Conservation (phyloP, 805 yeast genomes). For the Metschnikowia cubensis region DNA sequence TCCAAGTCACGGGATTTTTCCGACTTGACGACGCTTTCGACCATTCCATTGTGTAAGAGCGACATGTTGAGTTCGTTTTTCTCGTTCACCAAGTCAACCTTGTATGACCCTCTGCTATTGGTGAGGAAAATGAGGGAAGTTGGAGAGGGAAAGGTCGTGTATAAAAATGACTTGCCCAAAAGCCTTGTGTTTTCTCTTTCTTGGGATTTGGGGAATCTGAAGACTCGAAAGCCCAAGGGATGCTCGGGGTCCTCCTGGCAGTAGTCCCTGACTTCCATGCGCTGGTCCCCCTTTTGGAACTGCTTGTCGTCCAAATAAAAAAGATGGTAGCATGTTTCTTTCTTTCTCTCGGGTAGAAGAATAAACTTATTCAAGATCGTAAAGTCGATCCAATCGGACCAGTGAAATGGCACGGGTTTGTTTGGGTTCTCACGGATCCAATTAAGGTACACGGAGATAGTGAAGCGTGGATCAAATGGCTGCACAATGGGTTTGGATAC, state of each 20-base stretch:
- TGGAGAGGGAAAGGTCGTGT: slow-evolving; percentile 27
- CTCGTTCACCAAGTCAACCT: slow-evolving; percentile 17
- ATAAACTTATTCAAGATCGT: slow-evolving; percentile 12
- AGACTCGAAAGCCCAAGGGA: slow-evolving; percentile 23
- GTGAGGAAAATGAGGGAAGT: slow-evolving; percentile 29
- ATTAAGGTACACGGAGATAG: slow-evolving; percentile 17
- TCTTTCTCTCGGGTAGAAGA: slow-evolving; percentile 6
- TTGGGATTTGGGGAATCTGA: slow-evolving; percentile 22
- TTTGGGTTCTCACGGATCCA: slow-evolving; percentile 10
- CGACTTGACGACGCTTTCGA: slow-evolving; percentile 9
- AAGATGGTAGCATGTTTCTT: slow-evolving; percentile 18
- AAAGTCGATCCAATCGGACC: slow-evolving; percentile 20
- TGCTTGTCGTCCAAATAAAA: slow-evolving; percentile 18
- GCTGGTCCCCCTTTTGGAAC: not conserved
- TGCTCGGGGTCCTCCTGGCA: slow-evolving; percentile 17
- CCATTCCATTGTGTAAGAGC: slow-evolving; percentile 24
- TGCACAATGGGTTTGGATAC: slow-evolving; percentile 9
- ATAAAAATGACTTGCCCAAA: slow-evolving; percentile 28
- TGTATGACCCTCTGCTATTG: slow-evolving; percentile 19
- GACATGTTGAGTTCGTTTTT: slow-evolving; percentile 18
- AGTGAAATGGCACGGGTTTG: slow-evolving; percentile 17
- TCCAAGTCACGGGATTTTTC: slow-evolving; percentile 6
- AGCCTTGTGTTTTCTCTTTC: slow-evolving; percentile 22
- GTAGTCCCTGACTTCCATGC: slow-evolving; percentile 14
- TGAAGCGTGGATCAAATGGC: slow-evolving; percentile 22